Base-by-base conservation (phyloP, 176 grass and related monocot species). In the Thinopyrum elongatum region DNA sequence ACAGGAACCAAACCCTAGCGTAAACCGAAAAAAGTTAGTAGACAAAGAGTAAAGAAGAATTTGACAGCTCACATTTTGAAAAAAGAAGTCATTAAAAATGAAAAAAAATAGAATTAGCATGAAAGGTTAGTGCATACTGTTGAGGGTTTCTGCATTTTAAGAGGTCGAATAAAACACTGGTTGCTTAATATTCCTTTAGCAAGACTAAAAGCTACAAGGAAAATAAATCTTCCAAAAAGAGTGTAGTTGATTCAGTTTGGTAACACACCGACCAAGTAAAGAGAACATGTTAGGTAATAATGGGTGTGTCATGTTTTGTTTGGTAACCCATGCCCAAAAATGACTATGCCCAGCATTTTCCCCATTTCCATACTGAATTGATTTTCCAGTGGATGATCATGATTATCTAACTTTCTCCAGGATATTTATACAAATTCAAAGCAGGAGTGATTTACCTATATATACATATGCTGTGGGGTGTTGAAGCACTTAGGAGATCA, bases 121-220 rank as follows among this genome's bases (percentile, higher is more conserved):
- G 10, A 17, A 58, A 33, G 7, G 17, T 62, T 82, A 65, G 23
- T 74, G 47, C 12, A 65, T 79, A 80, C 9, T 59, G 5, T 83
- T 72, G 28, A 39, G 29, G n/a, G 8, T 44, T 79, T 51, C 30
- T 14, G 4, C 51, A 49, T 83, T 71, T 25, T 25, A 82, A 65
- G 23, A 88, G 38, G 38, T 71, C 58, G 29, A 81, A 85, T 47
- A 77, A 70, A 84, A 34, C 22, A 62, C 46, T 21, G 9, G 21
- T 70, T 76, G 74, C 47, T 60, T 10, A 76, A 59, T 36, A 81
- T 75, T 85, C 61, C 60, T 76, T 81, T 25, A 35, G 27, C 15
- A 35, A 82, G 46, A 47, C 19, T 82, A 47, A 35, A 35, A 72
- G 26, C 63, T 74, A 25, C 19, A 66, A 80, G 31, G 21, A 35